Base-by-base conservation (phyloP, 2,329 filamentous ascomycete genomes). In the Exophiala sideris region DNA sequence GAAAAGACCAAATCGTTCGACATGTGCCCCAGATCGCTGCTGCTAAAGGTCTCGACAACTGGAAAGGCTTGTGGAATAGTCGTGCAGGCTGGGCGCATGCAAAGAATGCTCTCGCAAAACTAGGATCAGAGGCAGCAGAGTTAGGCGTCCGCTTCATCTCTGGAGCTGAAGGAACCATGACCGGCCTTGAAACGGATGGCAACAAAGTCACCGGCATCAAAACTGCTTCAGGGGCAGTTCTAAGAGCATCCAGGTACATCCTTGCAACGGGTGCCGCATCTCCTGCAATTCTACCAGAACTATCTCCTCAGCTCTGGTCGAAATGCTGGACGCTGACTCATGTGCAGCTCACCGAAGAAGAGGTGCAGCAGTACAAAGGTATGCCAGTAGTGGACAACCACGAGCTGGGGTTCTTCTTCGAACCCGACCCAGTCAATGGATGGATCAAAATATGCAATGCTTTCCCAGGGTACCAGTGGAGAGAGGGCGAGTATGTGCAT, bases 321-420 rank as follows among this genome's bases (percentile, higher is more conserved):
- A 60, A 54, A 46, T 54, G 49, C 12, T 48, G 54, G 20, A 41
- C 29, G 12, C 53, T 63, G 2, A 56, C 52, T 3, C 56, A 62
- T 42, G 61, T 63, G 33, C 56, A 59, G n/a, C 52, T 63, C 9
- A 48, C 53, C 2, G 47, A 53, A n/a, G 45, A 38, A 1, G 61
- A 63, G 38, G 47, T 44, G 18, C 24, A 49, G 14, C 48, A 56
- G 14, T 63, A 62, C 50, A 36, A 41, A 4, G 16, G 36, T 2
- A 36, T 59, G 14, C 58, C 60, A 2, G 56, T 63, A 7, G 48
- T 58, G 38, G 54, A 57, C 40, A 57, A 63, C n/a, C 49, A 52
- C 5, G 61, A 62, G 24, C 21, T 49, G 34, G 47, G 47, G n/a
- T 49, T 20, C 36, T 39, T 49, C 16, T 49, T 49, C 36, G n/a